These are phyloP conservation scores for Candida maesae DNA, from an alignment of 805 yeast species.

Conservation along the genomic window DNA sequence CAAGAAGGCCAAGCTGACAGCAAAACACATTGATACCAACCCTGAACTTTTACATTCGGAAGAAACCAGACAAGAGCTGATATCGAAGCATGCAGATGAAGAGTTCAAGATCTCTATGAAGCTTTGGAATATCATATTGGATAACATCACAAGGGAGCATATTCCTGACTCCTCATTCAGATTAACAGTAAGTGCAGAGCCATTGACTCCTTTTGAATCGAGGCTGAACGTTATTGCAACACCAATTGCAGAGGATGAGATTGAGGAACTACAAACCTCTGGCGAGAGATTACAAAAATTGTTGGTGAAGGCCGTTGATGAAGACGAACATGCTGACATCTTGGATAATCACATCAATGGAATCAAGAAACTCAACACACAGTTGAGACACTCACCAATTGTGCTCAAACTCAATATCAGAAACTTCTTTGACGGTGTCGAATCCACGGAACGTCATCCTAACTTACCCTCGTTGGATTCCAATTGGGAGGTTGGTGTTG, in stretches of 20 bases:
- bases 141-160: conserved; percentile 32
- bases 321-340: conserved; percentile 10
- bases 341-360: conserved; percentile 18
- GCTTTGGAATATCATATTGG: conserved; percentile 46
- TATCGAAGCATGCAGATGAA: conserved; percentile 48
- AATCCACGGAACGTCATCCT: conserved; percentile 20
- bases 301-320: conserved; percentile 7
- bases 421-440: conserved; percentile 35
- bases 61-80: conserved; percentile 13
- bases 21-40: conserved; percentile 4
- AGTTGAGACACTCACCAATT: conserved; percentile 24
- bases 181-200: conserved; percentile 26
- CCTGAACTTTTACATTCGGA: no score
- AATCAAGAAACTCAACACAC: conserved; percentile 21
- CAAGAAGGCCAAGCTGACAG: background rate
- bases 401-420: conserved; percentile 38
- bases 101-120: conserved; percentile 63
- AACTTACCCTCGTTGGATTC: conserved; percentile 21
- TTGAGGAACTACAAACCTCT: conserved; percentile 21
- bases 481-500: conserved; percentile 33
- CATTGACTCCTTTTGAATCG: conserved; percentile 21
- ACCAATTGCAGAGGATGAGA: conserved; percentile 30
- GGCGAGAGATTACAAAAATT: conserved; percentile 15
- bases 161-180: conserved; percentile 35
- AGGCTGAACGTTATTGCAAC: conserved; percentile 32